These are phyloP conservation scores for Aspergillus sp. DNA, from an alignment of 2,329 filamentous ascomycete genomes.

Conservation along the genomic window DNA sequence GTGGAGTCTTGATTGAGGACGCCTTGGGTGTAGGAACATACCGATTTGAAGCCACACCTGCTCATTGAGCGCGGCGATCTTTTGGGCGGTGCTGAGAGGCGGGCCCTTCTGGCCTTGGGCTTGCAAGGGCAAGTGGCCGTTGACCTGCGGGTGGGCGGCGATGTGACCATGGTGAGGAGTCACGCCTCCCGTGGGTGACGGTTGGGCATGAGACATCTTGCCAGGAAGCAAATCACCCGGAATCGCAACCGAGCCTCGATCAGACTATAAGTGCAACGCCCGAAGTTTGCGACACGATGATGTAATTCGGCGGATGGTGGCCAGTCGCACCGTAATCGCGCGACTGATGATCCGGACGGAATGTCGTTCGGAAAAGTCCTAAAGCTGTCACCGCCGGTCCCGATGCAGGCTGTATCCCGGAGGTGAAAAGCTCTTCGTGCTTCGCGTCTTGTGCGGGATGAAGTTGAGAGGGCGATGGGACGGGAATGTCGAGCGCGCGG, in stretches of 20 bases:
- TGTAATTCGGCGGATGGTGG: conserved; percentile 24
- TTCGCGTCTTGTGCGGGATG: not conserved
- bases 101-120: conserved; percentile 54
- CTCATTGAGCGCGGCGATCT: conserved; percentile 78
- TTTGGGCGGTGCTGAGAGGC: conserved; percentile 67
- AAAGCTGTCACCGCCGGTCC: not conserved
- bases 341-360: not conserved
- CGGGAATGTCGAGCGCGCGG: not conserved
- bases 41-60: conserved; percentile 89
- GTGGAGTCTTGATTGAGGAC: conserved; percentile 3
- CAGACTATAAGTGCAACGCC: conserved; percentile 10
- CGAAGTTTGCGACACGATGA: conserved; percentile 32
- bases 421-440: too few relatives aligned
- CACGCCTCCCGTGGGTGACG: conserved; percentile 75
- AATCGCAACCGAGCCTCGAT: conserved; percentile 8
- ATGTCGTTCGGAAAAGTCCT: not conserved
- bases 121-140: conserved; percentile 58
- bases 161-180: conserved; percentile 56
- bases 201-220: conserved; percentile 74
- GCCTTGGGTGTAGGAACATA: conserved; percentile 48
- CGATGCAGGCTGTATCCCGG: too few relatives aligned
- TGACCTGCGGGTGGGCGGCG: conserved; percentile 32
- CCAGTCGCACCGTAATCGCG: not conserved
- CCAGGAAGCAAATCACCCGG: conserved; percentile 6
- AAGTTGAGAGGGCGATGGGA: not conserved